Evolutionary conservation across 2,329 filamentous ascomycete species (phyloP), one percentile per base, ranked within the genome.

Genomic region (Talaromyces funiculosus): DNA sequence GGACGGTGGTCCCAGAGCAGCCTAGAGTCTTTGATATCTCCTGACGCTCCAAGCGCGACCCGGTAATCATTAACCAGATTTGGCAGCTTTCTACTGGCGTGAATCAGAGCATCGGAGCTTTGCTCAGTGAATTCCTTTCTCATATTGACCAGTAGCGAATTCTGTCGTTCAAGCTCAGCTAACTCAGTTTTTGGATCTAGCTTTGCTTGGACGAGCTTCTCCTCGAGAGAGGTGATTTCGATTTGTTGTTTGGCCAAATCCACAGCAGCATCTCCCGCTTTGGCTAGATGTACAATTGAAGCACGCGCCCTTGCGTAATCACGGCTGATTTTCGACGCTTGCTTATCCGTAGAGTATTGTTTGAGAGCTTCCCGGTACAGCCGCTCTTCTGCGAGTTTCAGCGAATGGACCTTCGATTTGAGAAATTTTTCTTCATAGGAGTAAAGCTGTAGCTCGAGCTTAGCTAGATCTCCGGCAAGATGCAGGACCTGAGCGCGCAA

Each of bases 1-100:
- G 78, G 75, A 16, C 92, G 85, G 1, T 82, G 80, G 72, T 96
- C 90, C 85, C 87, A 92, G 26, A 79, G 67, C 3, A 93, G 72
- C 0, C 81, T 67, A 0, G 85, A 82, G 1, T 71, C 81, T 77
- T 54, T 75, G 71, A 67, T 81, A 78, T 64, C 67, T 12, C 65
- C 66, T 1, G 60, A 58, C 14, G 33, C 18, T 7, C 58, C 51
- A 16, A 62, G 49, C 22, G 64, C 59, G 16, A 82, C 65, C 64
- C 83, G 81, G 47, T 80, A 71, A 67, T 86, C 84, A 66, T 89
- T 86, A 14, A 61, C 38, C 24, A 45, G 22, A 38, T 54, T 60
- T 31, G 51, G 57, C n/a, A 54, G 16, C 31, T 78, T 75, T 53
- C 75, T 67, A 31, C 75, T 70, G 22, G 68, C 61, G 66, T 79